phyloP scores from a whole-genome alignment of 345 rosid species.

The Bretschneidera sinensis region DNA sequence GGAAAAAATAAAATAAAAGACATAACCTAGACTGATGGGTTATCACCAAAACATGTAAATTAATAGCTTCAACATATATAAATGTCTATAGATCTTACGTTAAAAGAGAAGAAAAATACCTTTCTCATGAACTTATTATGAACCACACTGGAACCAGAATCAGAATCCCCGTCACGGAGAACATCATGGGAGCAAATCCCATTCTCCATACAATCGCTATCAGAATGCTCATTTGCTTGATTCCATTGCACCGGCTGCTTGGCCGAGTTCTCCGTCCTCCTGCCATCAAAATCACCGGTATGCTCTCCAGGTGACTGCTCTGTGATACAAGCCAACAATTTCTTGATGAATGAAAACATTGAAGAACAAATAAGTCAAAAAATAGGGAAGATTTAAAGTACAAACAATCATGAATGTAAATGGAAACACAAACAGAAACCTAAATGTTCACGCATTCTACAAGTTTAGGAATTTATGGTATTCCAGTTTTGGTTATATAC shows the following conservation, averaged over 20 bases:
- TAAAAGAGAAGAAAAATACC: slow-evolving; percentile 35
- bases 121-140: slow-evolving; percentile 59
- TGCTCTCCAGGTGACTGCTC: slow-evolving; percentile 34
- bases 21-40: too few species aligned
- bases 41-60: too few species aligned
- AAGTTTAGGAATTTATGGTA: background rate
- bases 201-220: slow-evolving; percentile 39
- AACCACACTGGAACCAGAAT: slow-evolving; percentile 24
- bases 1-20: too few species aligned
- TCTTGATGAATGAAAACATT: slow-evolving; percentile 16
- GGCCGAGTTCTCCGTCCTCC: slow-evolving; percentile 31
- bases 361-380: background rate
- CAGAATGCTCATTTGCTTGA: slow-evolving; percentile 35
- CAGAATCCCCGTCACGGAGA: slow-evolving; percentile 52
- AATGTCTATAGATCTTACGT: too few species aligned
- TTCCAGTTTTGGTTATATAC: background rate
- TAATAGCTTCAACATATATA: too few species aligned
- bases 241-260: slow-evolving; percentile 28
- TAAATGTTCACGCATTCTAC: background rate
- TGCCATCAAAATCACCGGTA: slow-evolving; percentile 26
- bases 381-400: background rate
- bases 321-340: slow-evolving; percentile 30
- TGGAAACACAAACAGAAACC: background rate
- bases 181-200: slow-evolving; percentile 92
- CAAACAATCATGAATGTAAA: slow-evolving; percentile 1